Evolutionary conservation across 306 rosid species (phyloP).

Genomic region (Neltuma alba): DNA sequence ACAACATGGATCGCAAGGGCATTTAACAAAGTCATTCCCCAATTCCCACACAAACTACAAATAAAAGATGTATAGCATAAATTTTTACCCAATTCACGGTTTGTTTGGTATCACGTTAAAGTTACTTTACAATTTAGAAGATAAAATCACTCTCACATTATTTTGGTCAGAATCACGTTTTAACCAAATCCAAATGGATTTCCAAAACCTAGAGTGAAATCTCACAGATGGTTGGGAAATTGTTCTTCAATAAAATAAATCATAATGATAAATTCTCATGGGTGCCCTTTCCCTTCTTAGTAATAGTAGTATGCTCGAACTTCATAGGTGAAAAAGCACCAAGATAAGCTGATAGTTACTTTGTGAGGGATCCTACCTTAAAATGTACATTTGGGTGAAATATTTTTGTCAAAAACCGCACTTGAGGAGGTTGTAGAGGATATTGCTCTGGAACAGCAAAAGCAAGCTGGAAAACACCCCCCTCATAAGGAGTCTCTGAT

Average conservation of each 20-base stretch:
- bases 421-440: slow-evolving; percentile 98
- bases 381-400: slow-evolving; percentile 99
- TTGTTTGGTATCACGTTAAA: too few relatives aligned
- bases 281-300: neutral
- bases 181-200: too few relatives aligned
- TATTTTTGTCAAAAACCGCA: slow-evolving; percentile 91
- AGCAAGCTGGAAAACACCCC: slow-evolving; percentile 95
- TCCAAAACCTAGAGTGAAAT: neutral
- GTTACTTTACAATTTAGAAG: too few relatives aligned
- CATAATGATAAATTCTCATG: neutral
- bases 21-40: neutral
- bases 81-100: neutral
- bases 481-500: slow-evolving; percentile 95
- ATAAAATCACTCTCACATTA: too few relatives aligned
- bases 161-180: too few relatives aligned
- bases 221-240: neutral
- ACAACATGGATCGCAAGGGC: neutral
- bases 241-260: neutral
- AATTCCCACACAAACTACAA: neutral
- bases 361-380: slow-evolving; percentile 55
- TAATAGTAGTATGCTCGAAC: neutral
- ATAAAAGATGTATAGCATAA: neutral
- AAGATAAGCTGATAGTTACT: neutral
- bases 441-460: slow-evolving; percentile 92
- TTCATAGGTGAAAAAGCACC: neutral